Conservation (phyloP, 805 yeast species). For the Dipodascopsis tothii region DNA sequence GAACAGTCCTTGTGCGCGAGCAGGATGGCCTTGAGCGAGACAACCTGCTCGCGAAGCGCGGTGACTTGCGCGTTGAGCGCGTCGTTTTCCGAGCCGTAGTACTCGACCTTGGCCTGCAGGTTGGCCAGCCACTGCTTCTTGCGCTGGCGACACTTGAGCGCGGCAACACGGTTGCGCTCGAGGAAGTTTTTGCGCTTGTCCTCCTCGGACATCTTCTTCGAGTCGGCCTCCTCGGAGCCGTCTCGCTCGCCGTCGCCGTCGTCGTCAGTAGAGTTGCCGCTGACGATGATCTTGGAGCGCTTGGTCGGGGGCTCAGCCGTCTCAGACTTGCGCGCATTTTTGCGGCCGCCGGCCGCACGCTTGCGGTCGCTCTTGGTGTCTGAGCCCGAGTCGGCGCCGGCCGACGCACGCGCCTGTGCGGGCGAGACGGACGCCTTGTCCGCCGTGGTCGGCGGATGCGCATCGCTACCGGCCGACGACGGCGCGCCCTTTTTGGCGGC, state of each 20-base stretch:
- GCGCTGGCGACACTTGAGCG: slow-evolving; percentile 88
- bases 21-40: slow-evolving; percentile 42
- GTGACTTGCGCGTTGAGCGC: slow-evolving; percentile 52
- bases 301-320: neutral
- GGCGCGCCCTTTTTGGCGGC: slow-evolving; percentile 11
- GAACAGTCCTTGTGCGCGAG: slow-evolving; percentile 44
- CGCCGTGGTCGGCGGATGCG: slow-evolving; percentile 9
- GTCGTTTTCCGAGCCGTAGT: slow-evolving; percentile 63
- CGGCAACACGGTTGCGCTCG: slow-evolving; percentile 91
- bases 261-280: slow-evolving; percentile 3
- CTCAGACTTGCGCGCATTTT: slow-evolving; percentile 1
- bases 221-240: slow-evolving; percentile 5
- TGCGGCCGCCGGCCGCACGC: slow-evolving; percentile 4
- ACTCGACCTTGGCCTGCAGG: slow-evolving; percentile 71
- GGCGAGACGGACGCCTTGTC: too few relatives aligned
- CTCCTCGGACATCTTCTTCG: slow-evolving; percentile 49
- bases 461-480: slow-evolving; percentile 9
- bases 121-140: slow-evolving; percentile 81
- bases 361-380: slow-evolving; percentile 1
- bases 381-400: neutral
- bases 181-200: slow-evolving; percentile 67
- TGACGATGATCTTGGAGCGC: slow-evolving; percentile 1
- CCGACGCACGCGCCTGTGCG: neutral
- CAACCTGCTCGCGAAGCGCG: slow-evolving; percentile 52
- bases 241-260: slow-evolving; percentile 3